Conservation (phyloP, 2,329 filamentous ascomycete species). For the Bipolaris victoriae region DNA sequence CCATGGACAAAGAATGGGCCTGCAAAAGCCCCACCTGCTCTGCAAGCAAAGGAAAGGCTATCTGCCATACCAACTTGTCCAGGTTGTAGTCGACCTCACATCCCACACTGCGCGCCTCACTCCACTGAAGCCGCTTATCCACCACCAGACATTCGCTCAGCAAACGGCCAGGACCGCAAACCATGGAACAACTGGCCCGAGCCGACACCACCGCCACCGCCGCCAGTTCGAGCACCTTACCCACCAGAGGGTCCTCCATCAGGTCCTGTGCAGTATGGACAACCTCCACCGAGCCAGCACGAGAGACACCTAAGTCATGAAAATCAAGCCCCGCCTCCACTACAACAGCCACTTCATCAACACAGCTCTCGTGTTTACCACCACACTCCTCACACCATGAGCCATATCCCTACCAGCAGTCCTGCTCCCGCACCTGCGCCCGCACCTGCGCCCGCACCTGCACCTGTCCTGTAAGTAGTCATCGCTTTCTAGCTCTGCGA, state of each 20-base stretch:
- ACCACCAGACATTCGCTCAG: constrained; percentile 29
- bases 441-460: too few relatives aligned
- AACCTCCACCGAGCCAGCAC: constrained; percentile 25
- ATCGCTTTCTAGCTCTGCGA: neutral
- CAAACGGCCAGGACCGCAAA: constrained; percentile 38
- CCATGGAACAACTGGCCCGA: constrained; percentile 32
- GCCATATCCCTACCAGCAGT: constrained; percentile 30
- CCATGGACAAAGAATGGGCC: constrained; percentile 80
- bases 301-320: constrained; percentile 33
- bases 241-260: constrained; percentile 24
- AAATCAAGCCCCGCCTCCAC: constrained; percentile 27
- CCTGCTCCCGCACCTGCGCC: constrained; percentile 12
- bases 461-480: constrained; percentile 21
- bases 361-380: constrained; percentile 42
- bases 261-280: constrained; percentile 29
- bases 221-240: constrained; percentile 33
- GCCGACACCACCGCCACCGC: constrained; percentile 17
- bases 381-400: constrained; percentile 39
- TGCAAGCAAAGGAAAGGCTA: constrained; percentile 78
- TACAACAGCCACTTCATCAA: constrained; percentile 35
- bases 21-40: constrained; percentile 61
- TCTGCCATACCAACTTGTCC: constrained; percentile 27
- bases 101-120: constrained; percentile 39
- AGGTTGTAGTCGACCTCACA: constrained; percentile 30
- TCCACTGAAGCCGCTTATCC: constrained; percentile 7